Percentiles rank a stretch among this genome's conserved stretches.
Evolutionary conservation across 495 filamentous ascomycete species (phyloP).

Genomic region (Penicillium herquei): DNA sequence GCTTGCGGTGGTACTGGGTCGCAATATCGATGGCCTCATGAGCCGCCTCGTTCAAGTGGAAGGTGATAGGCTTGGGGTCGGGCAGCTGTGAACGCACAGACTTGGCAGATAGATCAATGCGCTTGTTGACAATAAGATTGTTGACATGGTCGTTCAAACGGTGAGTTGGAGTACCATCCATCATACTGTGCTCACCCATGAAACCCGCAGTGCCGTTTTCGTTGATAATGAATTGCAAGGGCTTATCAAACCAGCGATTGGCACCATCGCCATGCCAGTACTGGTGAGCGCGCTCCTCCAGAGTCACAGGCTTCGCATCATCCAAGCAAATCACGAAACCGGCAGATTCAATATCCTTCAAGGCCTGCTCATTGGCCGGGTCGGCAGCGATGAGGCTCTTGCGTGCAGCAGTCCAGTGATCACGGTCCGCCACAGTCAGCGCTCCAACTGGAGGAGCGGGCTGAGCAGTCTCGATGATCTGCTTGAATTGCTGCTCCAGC

Average conservation of each 20-base stretch:
- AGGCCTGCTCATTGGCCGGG: conserved; percentile 68
- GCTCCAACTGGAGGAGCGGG: conserved; percentile 73
- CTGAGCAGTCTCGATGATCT: conserved; percentile 76
- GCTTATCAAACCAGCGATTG: conserved; percentile 99
- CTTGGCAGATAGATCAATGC: conserved; percentile 78
- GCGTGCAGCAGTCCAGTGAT: conserved; percentile 86
- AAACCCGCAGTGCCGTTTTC: conserved; percentile 98
- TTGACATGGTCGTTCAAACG: conserved; percentile 93
- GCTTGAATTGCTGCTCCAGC: conserved; percentile 82
- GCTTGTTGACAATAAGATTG: conserved; percentile 84
- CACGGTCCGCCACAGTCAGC: conserved; percentile 88
- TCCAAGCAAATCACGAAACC: conserved; percentile 95
- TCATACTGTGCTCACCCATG: conserved; percentile 99
- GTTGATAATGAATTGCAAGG: conserved; percentile 95
- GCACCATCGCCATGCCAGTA: conserved; percentile 98
- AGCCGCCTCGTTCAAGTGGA: conserved; percentile 70
- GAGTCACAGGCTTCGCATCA: conserved; percentile 85
- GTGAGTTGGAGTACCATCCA: conserved; percentile 98
- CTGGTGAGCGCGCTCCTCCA: conserved; percentile 91
- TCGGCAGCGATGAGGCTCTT: conserved; percentile 70
- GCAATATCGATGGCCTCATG: conserved; percentile 75
- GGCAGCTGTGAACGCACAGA: conserved; percentile 77
- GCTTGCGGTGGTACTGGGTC: conserved; percentile 67
- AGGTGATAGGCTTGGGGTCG: conserved; percentile 73
- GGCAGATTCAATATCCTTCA: conserved; percentile 83